Evolutionary conservation across 2,329 filamentous ascomycete genomes (phyloP).

Genomic region (Venturia nashicola): DNA sequence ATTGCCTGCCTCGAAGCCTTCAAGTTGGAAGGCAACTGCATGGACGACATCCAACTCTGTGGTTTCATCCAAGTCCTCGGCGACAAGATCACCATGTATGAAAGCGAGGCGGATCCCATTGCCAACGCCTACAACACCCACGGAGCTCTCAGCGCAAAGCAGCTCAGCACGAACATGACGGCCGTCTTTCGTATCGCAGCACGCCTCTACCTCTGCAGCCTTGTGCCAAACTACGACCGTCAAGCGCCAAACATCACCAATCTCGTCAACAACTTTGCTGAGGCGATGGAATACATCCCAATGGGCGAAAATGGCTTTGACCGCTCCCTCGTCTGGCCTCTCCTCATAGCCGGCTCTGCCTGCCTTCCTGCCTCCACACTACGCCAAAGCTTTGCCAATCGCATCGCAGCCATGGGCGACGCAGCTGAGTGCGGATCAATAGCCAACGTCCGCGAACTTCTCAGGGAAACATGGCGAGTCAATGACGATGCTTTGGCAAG

Average conservation of each 20-base stretch:
- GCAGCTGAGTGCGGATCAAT: constrained; percentile 73
- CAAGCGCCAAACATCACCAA: constrained; percentile 60
- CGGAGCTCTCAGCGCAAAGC: constrained; percentile 66
- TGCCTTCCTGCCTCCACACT: constrained; percentile 63
- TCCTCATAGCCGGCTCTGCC: constrained; percentile 74
- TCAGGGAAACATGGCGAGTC: constrained; percentile 70
- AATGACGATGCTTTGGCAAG: constrained; percentile 50
- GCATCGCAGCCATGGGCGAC: constrained; percentile 62
- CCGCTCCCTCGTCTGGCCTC: constrained; percentile 83
- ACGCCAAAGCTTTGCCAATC: constrained; percentile 65
- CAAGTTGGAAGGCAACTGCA: constrained; percentile 53
- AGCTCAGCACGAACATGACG: constrained; percentile 80
- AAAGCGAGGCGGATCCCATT: constrained; percentile 41
- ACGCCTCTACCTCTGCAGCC: constrained; percentile 90
- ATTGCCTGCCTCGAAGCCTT: constrained; percentile 91
- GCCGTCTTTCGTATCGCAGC: constrained; percentile 83
- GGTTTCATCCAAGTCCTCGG: constrained; percentile 81
- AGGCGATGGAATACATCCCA: constrained; percentile 70
- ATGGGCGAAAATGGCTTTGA: constrained; percentile 74
- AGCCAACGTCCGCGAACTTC: constrained; percentile 64
- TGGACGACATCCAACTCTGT: constrained; percentile 77
- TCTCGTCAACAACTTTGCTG: constrained; percentile 66
- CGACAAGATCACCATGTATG: constrained; percentile 72
- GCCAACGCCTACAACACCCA: constrained; percentile 45
- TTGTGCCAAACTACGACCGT: constrained; percentile 79